Conservation (phyloP, 2,329 filamentous ascomycete genomes). For the Fonsecaea erecta region DNA sequence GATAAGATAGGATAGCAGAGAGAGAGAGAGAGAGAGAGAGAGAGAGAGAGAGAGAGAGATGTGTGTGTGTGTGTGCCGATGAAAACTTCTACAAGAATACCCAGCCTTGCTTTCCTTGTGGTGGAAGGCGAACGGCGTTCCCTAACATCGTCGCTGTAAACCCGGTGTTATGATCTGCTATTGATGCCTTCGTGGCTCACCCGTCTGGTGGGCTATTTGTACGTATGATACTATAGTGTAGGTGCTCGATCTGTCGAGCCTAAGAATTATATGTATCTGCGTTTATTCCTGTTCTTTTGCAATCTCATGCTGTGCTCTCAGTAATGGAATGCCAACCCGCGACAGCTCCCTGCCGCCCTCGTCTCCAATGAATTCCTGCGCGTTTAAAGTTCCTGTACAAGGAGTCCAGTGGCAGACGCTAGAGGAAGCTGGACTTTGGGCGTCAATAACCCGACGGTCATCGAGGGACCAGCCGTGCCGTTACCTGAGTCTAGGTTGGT, state of each 20-base stretch:
- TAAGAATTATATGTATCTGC: background rate
- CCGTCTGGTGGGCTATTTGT: background rate
- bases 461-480: background rate
- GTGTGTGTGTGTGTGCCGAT: too few species aligned
- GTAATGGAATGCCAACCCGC: background rate
- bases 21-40: too few species aligned
- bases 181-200: background rate
- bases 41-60: too few species aligned
- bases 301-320: background rate
- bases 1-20: too few species aligned
- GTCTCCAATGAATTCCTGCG: background rate
- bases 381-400: slow-evolving; percentile 15
- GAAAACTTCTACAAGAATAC: too few species aligned
- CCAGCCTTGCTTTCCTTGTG: too few species aligned
- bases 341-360: too few species aligned
- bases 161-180: background rate
- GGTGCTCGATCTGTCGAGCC: background rate
- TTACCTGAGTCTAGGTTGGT: background rate
- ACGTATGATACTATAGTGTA: background rate
- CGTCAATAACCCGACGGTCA: slow-evolving; percentile 1
- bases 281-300: background rate
- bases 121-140: background rate
- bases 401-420: background rate
- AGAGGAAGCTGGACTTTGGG: slow-evolving; percentile 6
- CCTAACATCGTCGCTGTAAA: background rate